These are phyloP conservation scores for Aureococcus anophagefferens DNA, from an alignment of 108 stramenopile species.

Conservation along the genomic window DNA sequence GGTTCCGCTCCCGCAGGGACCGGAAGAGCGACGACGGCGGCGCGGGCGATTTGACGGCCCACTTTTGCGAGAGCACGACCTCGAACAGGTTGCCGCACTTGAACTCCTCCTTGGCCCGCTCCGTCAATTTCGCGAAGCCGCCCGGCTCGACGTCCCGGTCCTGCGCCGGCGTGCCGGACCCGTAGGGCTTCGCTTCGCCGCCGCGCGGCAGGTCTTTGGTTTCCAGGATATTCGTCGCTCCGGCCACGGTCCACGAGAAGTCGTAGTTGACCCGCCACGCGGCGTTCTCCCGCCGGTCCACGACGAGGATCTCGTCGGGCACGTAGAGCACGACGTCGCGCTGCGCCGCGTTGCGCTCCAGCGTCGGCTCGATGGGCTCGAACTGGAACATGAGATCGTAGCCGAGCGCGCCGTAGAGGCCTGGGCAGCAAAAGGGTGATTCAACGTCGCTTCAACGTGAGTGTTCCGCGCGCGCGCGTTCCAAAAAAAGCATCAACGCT, in stretches of 20 bases:
- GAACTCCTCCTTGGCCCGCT: constrained; percentile 80
- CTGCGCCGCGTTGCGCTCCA: constrained; percentile 26
- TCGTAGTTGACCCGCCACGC: constrained; percentile 86
- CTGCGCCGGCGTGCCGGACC: constrained; percentile 24
- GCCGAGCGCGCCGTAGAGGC: constrained; percentile 90
- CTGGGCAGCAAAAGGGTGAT: too few relatives aligned
- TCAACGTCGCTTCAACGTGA: too few relatives aligned
- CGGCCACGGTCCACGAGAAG: constrained; percentile 56
- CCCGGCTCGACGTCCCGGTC: constrained; percentile 67
- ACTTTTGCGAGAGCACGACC: constrained; percentile 87
- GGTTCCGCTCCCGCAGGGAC: constrained; percentile 72
- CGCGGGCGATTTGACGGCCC: constrained; percentile 40
- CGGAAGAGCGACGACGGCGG: constrained; percentile 72
- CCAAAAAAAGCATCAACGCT: too few relatives aligned
- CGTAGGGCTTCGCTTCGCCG: constrained; percentile 36
- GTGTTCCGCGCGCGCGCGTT: too few relatives aligned
- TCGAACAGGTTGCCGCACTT: constrained; percentile 91
- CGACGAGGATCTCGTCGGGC: constrained; percentile 81
- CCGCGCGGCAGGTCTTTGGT: constrained; percentile 70
- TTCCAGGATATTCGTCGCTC: constrained; percentile 11
- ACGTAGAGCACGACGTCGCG: constrained; percentile 82
- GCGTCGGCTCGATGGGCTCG: constrained; percentile 74
- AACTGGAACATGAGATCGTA: constrained; percentile 96
- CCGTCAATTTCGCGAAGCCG: constrained; percentile 75
- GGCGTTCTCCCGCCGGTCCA: constrained; percentile 79